Base-by-base conservation (phyloP, 2,329 filamentous ascomycete species). In the Aspergillus viridinutans region DNA sequence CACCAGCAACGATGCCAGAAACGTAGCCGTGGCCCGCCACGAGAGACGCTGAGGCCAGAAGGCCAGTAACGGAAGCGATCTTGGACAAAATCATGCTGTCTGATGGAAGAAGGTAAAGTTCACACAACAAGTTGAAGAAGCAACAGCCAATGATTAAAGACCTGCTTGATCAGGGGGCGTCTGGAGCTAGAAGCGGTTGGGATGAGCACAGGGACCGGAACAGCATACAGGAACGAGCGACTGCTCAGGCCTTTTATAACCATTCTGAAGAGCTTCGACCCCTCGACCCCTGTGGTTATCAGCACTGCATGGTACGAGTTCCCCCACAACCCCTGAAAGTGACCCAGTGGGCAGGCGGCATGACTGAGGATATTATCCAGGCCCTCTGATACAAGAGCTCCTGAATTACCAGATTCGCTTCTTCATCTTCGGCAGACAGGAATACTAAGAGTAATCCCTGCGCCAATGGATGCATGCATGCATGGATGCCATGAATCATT, bases 21-120 rank as follows among this genome's bases (percentile, higher is more conserved):
- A 75, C 69, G 29, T 66, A 71, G 48, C 71, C 74, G 59, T 76
- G 73, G 43, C 69, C 73, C 51, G 68, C 64, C 49, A 71, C 72
- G 50, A 69, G 60, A 29, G 69, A 63, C 45, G 68, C 61, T 5
- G 69, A 67, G 53, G 64, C 67, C 28, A 75, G 62, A 40, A 70
- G 21, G 9, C 61, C 52, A 26, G 61, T 45, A 45, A 68, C 23
- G 17, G 58, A 55, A 52, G 64, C 59, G 32, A 69, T 57, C 58
- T 67, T 69, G 42, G 64, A 67, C 50, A 68, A 49, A 40, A 62
- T 21, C 69, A 71, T 71, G 42, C 29, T 64, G 7, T 45, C n/a
- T 23, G 38, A 4, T 20, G 8, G 35, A 48, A 17, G 7, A 53
- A 6, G 35, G 21, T 35, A 32, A 47, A 48, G 17, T 42, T 50